Evolutionary conservation across 306 rosid species (phyloP), one percentile per base, ranked within the genome.

Genomic region (Rosa rugosa): DNA sequence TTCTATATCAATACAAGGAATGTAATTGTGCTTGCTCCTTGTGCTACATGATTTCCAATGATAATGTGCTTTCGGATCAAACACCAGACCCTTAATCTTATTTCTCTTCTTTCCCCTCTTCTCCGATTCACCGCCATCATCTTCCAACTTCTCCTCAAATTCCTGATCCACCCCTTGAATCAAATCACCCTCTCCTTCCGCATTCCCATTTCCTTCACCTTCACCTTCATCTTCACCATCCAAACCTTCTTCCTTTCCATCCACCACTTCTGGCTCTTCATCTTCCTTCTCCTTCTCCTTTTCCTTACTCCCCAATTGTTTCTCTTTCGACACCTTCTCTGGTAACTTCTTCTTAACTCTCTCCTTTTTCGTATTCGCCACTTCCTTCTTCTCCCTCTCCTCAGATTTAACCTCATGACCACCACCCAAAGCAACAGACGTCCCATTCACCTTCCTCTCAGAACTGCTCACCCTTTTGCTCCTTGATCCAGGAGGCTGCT

Each of bases 1-100:
- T 84, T 93, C 99, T 69, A 86, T 80, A 75, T 95, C 99, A 79
- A 95, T 89, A 66, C 98, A 95, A 4, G 99, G 99, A 65, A 95
- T 90, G 84, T 95, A 95, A 77, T 93, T 95, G 69, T 91, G 95
- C 83, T 95, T 95, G 91, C 98, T 93, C 83, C 88, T 93, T 47
- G 90, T 65, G 54, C 80, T 89, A 44, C 99, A 95, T 56, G 84
- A 56, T 82, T 88, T 95, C 99, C 99, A 95, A 23, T 60, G 82
- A 82, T 93, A 91, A 41, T 76, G 87, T 41, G 84, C 89, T 83
- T 91, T 92, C 14, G 93, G 88, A 85, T 95, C 89, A 84, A 95
- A 93, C 83, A 95, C 73, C 6, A 98, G 96, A 66, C 97, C 99
- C 78, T 83, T 91, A n/a, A 72, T 69, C 84, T 84, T 86, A 47